Conservation (phyloP, 2,329 filamentous ascomycete genomes). For the Pseudogymnoascus sp. region DNA sequence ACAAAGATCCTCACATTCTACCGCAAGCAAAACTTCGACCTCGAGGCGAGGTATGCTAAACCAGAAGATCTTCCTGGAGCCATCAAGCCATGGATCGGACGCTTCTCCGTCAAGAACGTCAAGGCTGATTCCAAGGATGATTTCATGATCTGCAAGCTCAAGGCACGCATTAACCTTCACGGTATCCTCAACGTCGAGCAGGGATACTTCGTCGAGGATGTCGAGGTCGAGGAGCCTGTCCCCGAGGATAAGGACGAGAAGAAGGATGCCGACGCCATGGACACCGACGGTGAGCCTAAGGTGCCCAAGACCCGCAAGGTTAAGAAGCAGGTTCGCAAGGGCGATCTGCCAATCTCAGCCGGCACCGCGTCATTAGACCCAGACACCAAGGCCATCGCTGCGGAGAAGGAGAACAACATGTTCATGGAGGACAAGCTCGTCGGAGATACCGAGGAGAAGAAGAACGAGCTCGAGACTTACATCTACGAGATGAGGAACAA, state of each 20-base stretch:
- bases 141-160: slow-evolving; percentile 99
- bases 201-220: slow-evolving; percentile 96
- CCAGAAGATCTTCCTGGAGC: slow-evolving; percentile 82
- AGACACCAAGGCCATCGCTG: slow-evolving; percentile 52
- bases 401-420: slow-evolving; percentile 84
- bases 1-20: slow-evolving; percentile 99
- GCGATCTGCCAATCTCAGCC: slow-evolving; percentile 78
- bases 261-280: slow-evolving; percentile 75
- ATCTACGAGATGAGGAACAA: slow-evolving; percentile 97
- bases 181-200: slow-evolving; percentile 94
- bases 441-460: slow-evolving; percentile 96
- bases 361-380: slow-evolving; percentile 75
- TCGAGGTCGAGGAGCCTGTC: slow-evolving; percentile 91
- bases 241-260: slow-evolving; percentile 56
- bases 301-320: slow-evolving; percentile 82
- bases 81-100: slow-evolving; percentile 88
- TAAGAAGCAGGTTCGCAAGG: slow-evolving; percentile 98
- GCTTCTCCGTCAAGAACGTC: slow-evolving; percentile 96
- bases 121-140: slow-evolving; percentile 89
- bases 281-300: slow-evolving; percentile 66
- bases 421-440: slow-evolving; percentile 98
- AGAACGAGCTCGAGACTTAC: slow-evolving; percentile 97
- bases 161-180: slow-evolving; percentile 93
- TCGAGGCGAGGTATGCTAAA: slow-evolving; percentile 89
- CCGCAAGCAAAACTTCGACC: slow-evolving; percentile 92